A percentile compares a stretch with the other conserved stretches of the same genome.
phyloP scores from a whole-genome alignment of 805 yeast genomes.

The Saccharomycopsis lassenensis region DNA sequence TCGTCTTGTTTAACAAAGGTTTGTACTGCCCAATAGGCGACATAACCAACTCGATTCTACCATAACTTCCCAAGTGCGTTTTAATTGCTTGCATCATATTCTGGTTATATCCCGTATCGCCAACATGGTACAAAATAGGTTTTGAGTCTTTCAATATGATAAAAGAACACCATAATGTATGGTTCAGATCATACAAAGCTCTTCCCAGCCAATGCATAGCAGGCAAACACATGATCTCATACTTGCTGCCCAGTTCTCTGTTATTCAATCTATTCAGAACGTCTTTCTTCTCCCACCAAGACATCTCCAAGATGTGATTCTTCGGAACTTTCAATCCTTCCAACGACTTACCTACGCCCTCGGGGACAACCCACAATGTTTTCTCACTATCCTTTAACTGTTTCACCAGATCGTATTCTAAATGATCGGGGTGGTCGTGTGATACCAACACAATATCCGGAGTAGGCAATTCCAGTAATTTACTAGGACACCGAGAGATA shows the following conservation, averaged over 20 bases:
- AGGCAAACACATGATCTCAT: conserved; percentile 81
- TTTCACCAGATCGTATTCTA: conserved; percentile 53
- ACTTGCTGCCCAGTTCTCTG: conserved; percentile 33
- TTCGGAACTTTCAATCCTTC: conserved; percentile 41
- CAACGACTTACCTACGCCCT: conserved; percentile 57
- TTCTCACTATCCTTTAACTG: conserved; percentile 22
- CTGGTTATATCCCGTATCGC: conserved; percentile 84
- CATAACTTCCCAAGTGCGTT: conserved; percentile 33
- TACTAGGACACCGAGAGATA: conserved; percentile 67
- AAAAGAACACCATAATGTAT: conserved; percentile 83
- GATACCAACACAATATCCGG: conserved; percentile 73
- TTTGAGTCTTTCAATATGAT: conserved; percentile 53
- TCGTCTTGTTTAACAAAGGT: conserved; percentile 89
- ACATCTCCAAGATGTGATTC: conserved; percentile 58
- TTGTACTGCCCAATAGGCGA: conserved; percentile 93
- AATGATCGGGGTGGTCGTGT: conserved; percentile 93
- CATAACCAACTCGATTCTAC: conserved; percentile 50
- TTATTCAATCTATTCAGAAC: conserved; percentile 20
- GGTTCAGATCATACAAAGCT: conserved; percentile 66
- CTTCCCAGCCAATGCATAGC: conserved; percentile 98
- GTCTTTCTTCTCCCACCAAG: conserved; percentile 80
- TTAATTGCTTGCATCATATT: conserved; percentile 64
- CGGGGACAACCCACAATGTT: conserved; percentile 78
- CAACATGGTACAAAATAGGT: conserved; percentile 81
- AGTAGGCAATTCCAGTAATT: conserved; percentile 47